Conservation (phyloP, 73 alveolate species). For the Paramecium pentaurelia region DNA sequence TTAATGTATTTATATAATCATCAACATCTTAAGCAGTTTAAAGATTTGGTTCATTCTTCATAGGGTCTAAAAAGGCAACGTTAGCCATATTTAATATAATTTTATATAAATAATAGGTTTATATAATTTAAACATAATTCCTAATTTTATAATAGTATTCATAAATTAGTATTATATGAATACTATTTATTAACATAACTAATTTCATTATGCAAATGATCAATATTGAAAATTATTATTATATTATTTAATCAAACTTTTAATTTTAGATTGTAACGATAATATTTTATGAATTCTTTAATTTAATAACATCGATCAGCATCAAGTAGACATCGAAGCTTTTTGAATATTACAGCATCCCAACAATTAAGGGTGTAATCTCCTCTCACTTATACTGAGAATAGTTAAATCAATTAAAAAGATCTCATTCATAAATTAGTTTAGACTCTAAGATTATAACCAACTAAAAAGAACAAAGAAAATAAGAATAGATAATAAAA, state of each 20-base stretch:
- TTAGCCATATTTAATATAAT: background rate
- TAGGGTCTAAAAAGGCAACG: background rate
- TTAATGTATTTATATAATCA: background rate
- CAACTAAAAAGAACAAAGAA: background rate
- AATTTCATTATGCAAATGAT: background rate
- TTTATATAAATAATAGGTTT: background rate
- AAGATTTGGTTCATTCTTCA: slow-evolving; percentile 33
- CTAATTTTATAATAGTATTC: background rate
- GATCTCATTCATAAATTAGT: background rate
- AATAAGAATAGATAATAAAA: background rate
- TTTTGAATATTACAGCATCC: background rate
- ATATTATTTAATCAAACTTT: background rate
- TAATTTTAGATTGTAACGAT: background rate
- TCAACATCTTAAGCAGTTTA: slow-evolving; percentile 26
- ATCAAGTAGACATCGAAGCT: background rate
- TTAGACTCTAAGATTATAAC: background rate
- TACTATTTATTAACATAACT: background rate
- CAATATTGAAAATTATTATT: background rate
- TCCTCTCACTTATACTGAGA: background rate
- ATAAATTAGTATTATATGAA: too few species aligned
- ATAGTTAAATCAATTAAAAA: background rate
- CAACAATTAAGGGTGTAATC: background rate
- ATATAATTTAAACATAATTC: background rate
- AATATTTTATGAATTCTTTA: slow-evolving; percentile 1
- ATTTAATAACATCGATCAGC: background rate